Evolutionary conservation across 2,329 filamentous ascomycete species (phyloP).

Genomic region (Elsinoe ampelina): DNA sequence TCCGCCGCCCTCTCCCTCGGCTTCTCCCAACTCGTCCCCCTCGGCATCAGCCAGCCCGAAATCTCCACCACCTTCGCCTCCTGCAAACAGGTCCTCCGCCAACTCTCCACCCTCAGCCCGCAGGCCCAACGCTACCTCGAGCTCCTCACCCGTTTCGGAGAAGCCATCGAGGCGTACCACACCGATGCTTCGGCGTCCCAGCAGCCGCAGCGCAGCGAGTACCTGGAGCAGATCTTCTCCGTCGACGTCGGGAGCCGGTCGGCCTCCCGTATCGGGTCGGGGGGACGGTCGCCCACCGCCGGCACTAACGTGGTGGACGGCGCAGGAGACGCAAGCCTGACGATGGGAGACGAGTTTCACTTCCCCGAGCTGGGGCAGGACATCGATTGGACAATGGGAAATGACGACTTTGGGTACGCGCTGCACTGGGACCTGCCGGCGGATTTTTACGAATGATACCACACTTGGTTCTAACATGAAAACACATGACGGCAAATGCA

Average conservation of each 20-base stretch:
- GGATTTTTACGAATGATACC: neutral
- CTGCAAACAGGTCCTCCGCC: slow-evolving; percentile 42
- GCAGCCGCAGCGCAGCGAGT: neutral
- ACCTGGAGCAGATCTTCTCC: neutral
- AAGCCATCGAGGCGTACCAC: neutral
- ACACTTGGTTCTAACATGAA: neutral
- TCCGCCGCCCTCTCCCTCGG: slow-evolving; percentile 49
- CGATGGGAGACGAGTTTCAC: neutral
- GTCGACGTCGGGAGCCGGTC: neutral
- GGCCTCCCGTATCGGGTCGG: neutral
- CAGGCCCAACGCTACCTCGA: slow-evolving; percentile 51
- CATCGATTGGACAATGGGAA: neutral
- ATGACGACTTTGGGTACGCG: neutral
- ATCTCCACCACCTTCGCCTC: slow-evolving; percentile 42
- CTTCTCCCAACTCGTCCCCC: slow-evolving; percentile 46
- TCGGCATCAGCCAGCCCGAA: slow-evolving; percentile 33
- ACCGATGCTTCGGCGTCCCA: neutral
- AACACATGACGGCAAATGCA: no score
- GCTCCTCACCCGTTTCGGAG: slow-evolving; percentile 34
- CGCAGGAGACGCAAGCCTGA: neutral
- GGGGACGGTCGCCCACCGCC: neutral
- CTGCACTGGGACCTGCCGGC: neutral
- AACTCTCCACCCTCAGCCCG: slow-evolving; percentile 41
- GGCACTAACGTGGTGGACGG: neutral
- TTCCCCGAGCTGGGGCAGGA: neutral